Conservation (phyloP, 495 filamentous ascomycete genomes). For the Xylona heveae region DNA sequence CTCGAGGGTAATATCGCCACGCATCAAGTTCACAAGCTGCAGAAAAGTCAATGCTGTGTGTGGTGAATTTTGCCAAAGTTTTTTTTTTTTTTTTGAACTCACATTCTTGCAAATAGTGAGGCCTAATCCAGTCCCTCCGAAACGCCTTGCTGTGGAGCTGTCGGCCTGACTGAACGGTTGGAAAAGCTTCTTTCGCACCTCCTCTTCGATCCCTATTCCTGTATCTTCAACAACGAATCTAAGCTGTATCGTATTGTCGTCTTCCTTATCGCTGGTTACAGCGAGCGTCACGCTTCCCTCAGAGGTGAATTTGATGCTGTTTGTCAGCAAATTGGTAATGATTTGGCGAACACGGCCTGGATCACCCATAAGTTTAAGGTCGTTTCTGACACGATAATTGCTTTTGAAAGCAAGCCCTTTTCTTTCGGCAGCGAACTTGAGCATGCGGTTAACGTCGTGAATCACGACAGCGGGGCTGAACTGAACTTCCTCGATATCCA, state of each 20-base stretch:
- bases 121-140: constrained; percentile 66
- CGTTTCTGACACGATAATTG: constrained; percentile 9
- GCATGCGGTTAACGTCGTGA: constrained; percentile 43
- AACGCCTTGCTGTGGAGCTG: constrained; percentile 48
- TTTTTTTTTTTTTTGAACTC: too few species aligned
- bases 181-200: constrained; percentile 51
- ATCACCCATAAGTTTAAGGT: constrained; percentile 40
- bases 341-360: constrained; percentile 64
- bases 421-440: constrained; percentile 21
- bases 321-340: constrained; percentile 68
- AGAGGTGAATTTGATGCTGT: constrained; percentile 76
- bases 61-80: background rate
- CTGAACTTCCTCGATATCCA: constrained; percentile 57
- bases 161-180: constrained; percentile 77
- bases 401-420: constrained; percentile 15
- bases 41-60: constrained; percentile 1
- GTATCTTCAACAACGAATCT: constrained; percentile 52
- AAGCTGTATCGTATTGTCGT: constrained; percentile 18
- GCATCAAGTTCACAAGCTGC: constrained; percentile 59
- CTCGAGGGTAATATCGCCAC: constrained; percentile 44
- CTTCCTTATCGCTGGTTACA: constrained; percentile 14
- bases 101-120: constrained; percentile 58
- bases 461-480: constrained; percentile 61
- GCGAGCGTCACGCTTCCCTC: constrained; percentile 37
- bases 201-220: constrained; percentile 68